Conservation (phyloP, 352 stramenopile species). For the Phytophthora pistaciae region DNA sequence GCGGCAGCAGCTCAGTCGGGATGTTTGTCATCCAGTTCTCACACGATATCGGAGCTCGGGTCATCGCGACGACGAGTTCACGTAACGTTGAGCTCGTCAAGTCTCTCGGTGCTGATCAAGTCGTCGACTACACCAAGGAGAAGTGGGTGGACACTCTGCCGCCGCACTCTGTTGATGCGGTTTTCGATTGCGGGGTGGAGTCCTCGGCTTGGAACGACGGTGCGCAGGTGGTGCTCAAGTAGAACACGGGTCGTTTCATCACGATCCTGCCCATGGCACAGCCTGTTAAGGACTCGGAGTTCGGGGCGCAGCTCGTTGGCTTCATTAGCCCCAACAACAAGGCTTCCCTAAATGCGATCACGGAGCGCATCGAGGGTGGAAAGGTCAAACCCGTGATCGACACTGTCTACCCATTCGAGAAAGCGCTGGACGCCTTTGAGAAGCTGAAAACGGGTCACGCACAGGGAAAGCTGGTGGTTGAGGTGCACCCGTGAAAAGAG, state of each 20-base stretch:
- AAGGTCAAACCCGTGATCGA: slow-evolving; percentile 49
- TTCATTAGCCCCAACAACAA: too few species aligned
- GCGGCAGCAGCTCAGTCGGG: slow-evolving; percentile 35
- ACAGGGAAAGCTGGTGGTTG: background rate
- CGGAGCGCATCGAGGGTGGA: slow-evolving; percentile 41
- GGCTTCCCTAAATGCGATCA: background rate
- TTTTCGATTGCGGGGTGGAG: slow-evolving; percentile 44
- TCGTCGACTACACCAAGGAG: slow-evolving; percentile 43
- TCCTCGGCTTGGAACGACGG: slow-evolving; percentile 24
- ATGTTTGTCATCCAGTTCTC: slow-evolving; percentile 47
- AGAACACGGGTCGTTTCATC: slow-evolving; percentile 33
- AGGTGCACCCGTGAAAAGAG: background rate
- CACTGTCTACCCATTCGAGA: slow-evolving; percentile 58
- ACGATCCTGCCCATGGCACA: slow-evolving; percentile 31
- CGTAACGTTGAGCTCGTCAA: slow-evolving; percentile 37
- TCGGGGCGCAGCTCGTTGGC: slow-evolving; percentile 34
- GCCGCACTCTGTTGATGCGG: slow-evolving; percentile 35
- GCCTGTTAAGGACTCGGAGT: slow-evolving; percentile 42
- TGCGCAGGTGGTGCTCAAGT: slow-evolving; percentile 33
- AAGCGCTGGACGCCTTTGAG: slow-evolving; percentile 51
- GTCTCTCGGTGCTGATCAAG: slow-evolving; percentile 33
- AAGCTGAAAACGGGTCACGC: slow-evolving; percentile 41
- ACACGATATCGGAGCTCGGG: slow-evolving; percentile 26
- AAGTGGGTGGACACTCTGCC: slow-evolving; percentile 39
- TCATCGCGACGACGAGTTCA: slow-evolving; percentile 37